Evolutionary conservation across 768 basidiomycete genomes (phyloP).

Genomic region (Sarcomyxa edulis): DNA sequence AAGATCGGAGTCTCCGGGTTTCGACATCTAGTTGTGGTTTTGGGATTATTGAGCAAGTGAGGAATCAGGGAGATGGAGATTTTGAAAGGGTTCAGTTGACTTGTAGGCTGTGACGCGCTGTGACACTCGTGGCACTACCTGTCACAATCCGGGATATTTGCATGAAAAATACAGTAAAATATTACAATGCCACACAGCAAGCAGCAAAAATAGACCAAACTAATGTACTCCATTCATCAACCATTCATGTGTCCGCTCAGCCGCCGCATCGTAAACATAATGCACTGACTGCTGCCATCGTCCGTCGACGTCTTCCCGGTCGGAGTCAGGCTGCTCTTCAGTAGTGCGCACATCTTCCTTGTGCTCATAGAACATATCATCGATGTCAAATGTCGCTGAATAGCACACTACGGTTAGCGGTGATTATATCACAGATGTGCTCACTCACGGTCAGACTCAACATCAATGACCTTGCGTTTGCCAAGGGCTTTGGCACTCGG

Average conservation of each 20-base stretch:
- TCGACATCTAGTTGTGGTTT: no score
- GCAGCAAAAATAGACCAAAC: no score
- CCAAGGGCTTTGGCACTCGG: slow-evolving; percentile 89
- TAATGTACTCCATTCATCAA: slow-evolving; percentile 49
- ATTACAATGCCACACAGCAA: no score
- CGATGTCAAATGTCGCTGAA: slow-evolving; percentile 49
- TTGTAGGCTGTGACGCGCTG: no score
- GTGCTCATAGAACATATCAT: slow-evolving; percentile 47
- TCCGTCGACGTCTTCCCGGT: slow-evolving; percentile 39
- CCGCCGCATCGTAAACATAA: slow-evolving; percentile 92
- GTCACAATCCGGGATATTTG: no score
- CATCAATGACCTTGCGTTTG: slow-evolving; percentile 61
- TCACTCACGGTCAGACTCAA: slow-evolving; percentile 45
- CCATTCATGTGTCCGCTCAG: slow-evolving; percentile 67
- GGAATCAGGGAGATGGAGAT: no score
- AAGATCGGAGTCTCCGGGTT: slow-evolving; percentile 18
- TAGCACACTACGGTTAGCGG: no score
- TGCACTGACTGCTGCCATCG: slow-evolving; percentile 44
- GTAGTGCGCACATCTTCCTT: slow-evolving; percentile 27
- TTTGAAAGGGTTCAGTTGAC: no score
- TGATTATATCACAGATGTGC: not conserved
- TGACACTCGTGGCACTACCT: no score
- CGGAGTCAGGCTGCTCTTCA: slow-evolving; percentile 38
- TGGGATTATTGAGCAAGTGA: no score
- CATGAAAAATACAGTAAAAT: no score